phyloP scores from a whole-genome alignment of 768 basidiomycete genomes.

The Psilocybe tampanensis region DNA sequence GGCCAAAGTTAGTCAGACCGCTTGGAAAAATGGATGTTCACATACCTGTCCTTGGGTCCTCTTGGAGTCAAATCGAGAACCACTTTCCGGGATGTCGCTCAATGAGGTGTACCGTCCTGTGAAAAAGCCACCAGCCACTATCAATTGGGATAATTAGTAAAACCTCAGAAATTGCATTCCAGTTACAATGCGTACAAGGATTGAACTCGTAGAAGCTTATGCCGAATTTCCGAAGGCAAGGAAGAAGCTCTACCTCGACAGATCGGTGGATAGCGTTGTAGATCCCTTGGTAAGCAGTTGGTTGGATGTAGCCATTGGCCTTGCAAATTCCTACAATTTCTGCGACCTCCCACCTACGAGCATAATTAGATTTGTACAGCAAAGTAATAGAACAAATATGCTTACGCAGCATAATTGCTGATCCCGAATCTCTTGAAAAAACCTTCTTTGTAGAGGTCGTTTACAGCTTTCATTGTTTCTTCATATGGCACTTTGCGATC shows the following conservation, averaged over 20 bases:
- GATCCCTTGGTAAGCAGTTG: conserved; percentile 56
- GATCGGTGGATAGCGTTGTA: conserved; percentile 43
- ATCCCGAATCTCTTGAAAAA: conserved; percentile 64
- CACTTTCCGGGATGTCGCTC: conserved; percentile 45
- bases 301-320: conserved; percentile 53
- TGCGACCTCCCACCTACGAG: conserved; percentile 60
- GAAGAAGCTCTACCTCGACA: conserved; percentile 49
- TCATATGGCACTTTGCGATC: conserved; percentile 61
- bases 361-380: neutral
- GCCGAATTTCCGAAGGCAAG: conserved; percentile 59
- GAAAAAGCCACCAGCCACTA: conserved; percentile 63
- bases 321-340: conserved; percentile 61
- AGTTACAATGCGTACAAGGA: conserved; percentile 41
- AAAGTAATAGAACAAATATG: neutral
- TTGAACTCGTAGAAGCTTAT: conserved; percentile 61
- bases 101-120: conserved; percentile 51
- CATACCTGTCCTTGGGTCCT: conserved; percentile 24
- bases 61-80: conserved; percentile 56
- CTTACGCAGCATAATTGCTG: conserved; percentile 60
- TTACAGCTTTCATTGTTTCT: conserved; percentile 53
- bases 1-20: conserved; percentile 9
- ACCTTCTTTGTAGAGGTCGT: conserved; percentile 59
- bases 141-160: neutral
- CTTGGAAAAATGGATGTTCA: neutral
- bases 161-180: neutral